phyloP scores from a whole-genome alignment of 495 filamentous ascomycete species.

The Lindgomyces ingoldianus region DNA sequence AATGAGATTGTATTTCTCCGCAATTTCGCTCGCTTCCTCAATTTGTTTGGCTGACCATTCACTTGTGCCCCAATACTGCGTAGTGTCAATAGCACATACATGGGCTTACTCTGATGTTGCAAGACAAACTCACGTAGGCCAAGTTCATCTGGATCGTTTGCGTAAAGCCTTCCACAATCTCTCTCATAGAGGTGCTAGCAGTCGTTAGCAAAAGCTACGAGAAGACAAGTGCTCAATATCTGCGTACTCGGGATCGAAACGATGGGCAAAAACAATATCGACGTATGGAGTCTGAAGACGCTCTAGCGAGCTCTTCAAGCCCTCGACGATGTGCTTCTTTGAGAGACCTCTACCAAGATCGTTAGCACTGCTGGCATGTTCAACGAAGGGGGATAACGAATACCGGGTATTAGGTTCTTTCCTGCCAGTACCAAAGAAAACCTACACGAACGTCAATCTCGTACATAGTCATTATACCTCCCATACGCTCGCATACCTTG shows the following conservation, averaged over 20 bases:
- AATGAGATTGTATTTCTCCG: slow-evolving; percentile 59
- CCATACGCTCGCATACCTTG: slow-evolving; percentile 21
- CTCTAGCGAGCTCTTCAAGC: slow-evolving; percentile 50
- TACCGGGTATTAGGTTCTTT: slow-evolving; percentile 54
- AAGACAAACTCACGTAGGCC: slow-evolving; percentile 40
- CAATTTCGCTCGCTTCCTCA: slow-evolving; percentile 55
- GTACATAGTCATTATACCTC: not conserved
- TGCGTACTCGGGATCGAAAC: slow-evolving; percentile 46
- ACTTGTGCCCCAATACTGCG: slow-evolving; percentile 55
- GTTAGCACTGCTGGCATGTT: not conserved
- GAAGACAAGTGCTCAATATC: not conserved
- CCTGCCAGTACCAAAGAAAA: slow-evolving; percentile 50
- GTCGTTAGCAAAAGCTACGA: not conserved
- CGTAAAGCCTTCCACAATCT: slow-evolving; percentile 55
- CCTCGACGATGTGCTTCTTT: slow-evolving; percentile 53
- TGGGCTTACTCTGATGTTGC: not conserved
- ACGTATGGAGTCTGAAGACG: slow-evolving; percentile 52
- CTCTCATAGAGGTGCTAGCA: slow-evolving; percentile 50
- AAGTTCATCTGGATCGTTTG: slow-evolving; percentile 52
- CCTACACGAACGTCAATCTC: slow-evolving; percentile 23
- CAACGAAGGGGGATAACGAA: not conserved
- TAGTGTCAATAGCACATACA: not conserved
- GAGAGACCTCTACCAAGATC: slow-evolving; percentile 41
- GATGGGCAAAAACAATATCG: slow-evolving; percentile 53
- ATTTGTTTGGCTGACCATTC: slow-evolving; percentile 60